Conservation (phyloP, 2,329 filamentous ascomycete genomes). For the Ophiobolus disseminans region DNA sequence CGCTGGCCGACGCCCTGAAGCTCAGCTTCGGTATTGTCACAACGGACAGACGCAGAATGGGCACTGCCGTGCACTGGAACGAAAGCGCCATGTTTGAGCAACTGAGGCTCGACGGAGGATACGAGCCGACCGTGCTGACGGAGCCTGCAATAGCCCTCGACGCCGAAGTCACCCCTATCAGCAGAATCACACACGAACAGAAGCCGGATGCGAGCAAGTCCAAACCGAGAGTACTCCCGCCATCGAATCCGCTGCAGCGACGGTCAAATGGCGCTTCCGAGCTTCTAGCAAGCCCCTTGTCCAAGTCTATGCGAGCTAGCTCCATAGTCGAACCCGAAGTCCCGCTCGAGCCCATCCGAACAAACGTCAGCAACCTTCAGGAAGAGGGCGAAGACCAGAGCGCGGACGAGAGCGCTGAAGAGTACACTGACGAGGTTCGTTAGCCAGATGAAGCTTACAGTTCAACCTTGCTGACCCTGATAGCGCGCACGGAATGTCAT, state of each 20-base stretch:
- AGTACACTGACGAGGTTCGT: conserved; percentile 72
- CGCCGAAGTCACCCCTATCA: conserved; percentile 41
- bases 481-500: conserved; percentile 84
- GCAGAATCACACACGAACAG: conserved; percentile 32
- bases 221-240: conserved; percentile 26
- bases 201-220: conserved; percentile 38
- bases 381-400: conserved; percentile 25
- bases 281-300: conserved; percentile 39
- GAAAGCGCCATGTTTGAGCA: conserved; percentile 76
- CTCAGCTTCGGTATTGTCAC: conserved; percentile 97
- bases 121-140: conserved; percentile 46
- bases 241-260: conserved; percentile 39
- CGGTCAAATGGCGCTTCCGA: conserved; percentile 38
- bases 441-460: background rate
- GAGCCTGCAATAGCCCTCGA: conserved; percentile 43
- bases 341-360: conserved; percentile 33
- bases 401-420: conserved; percentile 37
- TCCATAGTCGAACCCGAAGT: conserved; percentile 44
- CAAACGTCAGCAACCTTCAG: conserved; percentile 23
- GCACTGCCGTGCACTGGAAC: conserved; percentile 64
- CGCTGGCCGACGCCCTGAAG: conserved; percentile 92
- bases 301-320: conserved; percentile 45
- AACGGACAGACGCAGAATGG: conserved; percentile 68
- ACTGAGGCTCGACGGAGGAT: conserved; percentile 51
- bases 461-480: conserved; percentile 19